Evolutionary conservation across 495 filamentous ascomycete species (phyloP).

Genomic region (Xylaria scruposa): DNA sequence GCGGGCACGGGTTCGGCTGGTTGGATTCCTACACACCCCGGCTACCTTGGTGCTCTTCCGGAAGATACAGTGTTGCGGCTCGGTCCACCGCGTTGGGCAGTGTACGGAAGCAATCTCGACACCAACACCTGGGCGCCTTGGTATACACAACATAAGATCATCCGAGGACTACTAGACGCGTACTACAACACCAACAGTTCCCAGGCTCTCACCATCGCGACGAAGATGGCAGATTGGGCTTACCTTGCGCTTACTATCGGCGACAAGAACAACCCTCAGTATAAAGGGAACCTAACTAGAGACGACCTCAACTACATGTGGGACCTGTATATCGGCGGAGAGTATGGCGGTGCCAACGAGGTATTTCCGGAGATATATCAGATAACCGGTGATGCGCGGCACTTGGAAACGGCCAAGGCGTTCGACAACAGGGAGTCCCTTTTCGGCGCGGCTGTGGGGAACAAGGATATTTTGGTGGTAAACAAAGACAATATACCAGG

Average conservation of each 20-base stretch:
- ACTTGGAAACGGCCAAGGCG: slow-evolving; percentile 40
- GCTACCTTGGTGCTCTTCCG: slow-evolving; percentile 34
- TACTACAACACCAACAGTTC: slow-evolving; percentile 36
- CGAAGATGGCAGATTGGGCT: slow-evolving; percentile 36
- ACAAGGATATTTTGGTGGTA: slow-evolving; percentile 33
- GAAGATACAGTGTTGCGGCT: slow-evolving; percentile 35
- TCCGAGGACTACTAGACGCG: slow-evolving; percentile 33
- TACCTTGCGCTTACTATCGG: slow-evolving; percentile 35
- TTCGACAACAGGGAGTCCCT: slow-evolving; percentile 45
- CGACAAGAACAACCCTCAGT: slow-evolving; percentile 33
- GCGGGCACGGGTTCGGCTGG: slow-evolving; percentile 19
- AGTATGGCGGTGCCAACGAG: slow-evolving; percentile 43
- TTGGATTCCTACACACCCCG: slow-evolving; percentile 32
- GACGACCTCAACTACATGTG: slow-evolving; percentile 38
- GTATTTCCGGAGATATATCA: slow-evolving; percentile 43
- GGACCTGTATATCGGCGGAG: slow-evolving; percentile 33
- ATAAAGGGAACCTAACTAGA: slow-evolving; percentile 33
- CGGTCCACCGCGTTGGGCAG: slow-evolving; percentile 35
- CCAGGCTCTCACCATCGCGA: slow-evolving; percentile 27
- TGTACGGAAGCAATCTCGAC: slow-evolving; percentile 27
- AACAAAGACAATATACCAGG: slow-evolving; percentile 26
- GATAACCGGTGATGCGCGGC: slow-evolving; percentile 36
- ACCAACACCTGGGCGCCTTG: slow-evolving; percentile 35
- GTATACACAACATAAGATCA: slow-evolving; percentile 38
- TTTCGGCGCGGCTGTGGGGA: slow-evolving; percentile 33